Evolutionary conservation across 2,329 filamentous ascomycete species (phyloP).

Genomic region (Dactylellina drechsleri): DNA sequence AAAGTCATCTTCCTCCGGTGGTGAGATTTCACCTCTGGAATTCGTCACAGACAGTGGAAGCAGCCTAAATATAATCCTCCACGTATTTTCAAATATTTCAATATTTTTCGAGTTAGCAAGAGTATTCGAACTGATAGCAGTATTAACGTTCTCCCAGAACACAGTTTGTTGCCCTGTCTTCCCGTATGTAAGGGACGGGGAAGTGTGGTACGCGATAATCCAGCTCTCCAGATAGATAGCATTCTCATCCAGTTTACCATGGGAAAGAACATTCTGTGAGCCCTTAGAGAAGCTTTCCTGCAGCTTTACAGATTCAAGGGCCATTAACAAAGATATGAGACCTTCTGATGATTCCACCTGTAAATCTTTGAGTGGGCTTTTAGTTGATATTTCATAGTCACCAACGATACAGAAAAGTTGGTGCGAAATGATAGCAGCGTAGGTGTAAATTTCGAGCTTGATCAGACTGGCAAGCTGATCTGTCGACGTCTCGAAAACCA

Average conservation of each 20-base stretch:
- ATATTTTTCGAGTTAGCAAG: constrained; percentile 25
- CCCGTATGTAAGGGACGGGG: constrained; percentile 58
- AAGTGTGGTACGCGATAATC: constrained; percentile 69
- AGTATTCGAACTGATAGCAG: constrained; percentile 62
- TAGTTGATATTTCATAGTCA: not conserved
- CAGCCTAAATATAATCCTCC: constrained; percentile 71
- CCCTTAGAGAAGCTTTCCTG: constrained; percentile 13
- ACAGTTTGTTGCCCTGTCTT: not conserved
- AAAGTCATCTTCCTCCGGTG: constrained; percentile 40
- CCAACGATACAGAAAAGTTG: constrained; percentile 20
- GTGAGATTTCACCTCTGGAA: constrained; percentile 65
- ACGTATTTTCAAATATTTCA: constrained; percentile 67
- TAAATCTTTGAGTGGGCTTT: not conserved
- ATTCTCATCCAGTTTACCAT: constrained; percentile 15
- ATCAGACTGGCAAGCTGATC: constrained; percentile 13
- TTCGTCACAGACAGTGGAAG: constrained; percentile 72
- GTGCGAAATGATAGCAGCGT: constrained; percentile 5
- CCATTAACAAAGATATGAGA: constrained; percentile 21
- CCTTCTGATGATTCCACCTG: constrained; percentile 9
- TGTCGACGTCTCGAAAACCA: not conserved
- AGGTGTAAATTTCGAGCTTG: constrained; percentile 18
- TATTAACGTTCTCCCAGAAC: constrained; percentile 60
- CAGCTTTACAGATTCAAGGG: not conserved
- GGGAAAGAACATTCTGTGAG: constrained; percentile 9
- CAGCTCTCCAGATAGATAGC: constrained; percentile 65